phyloP scores from a whole-genome alignment of 202 grass and related monocot genomes.

The Schoenoplectus triqueter region DNA sequence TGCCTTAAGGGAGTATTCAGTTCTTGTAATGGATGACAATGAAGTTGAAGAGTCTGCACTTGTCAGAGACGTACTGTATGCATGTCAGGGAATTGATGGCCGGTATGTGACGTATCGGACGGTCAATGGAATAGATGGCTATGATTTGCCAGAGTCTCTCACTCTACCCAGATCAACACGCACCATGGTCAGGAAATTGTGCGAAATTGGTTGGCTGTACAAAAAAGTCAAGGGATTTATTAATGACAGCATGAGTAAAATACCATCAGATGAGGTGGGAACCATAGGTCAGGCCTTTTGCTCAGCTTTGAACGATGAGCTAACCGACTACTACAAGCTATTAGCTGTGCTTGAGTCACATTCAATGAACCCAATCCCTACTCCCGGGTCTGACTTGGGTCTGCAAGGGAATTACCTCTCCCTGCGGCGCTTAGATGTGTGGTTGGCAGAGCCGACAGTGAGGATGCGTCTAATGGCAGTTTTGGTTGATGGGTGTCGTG shows the following conservation, averaged over 20 bases:
- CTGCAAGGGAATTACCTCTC: constrained; percentile 81
- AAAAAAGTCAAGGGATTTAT: constrained; percentile 83
- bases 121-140: constrained; percentile 59
- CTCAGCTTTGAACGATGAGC: constrained; percentile 82
- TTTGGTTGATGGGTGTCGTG: constrained; percentile 67
- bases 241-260: constrained; percentile 52
- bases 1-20: constrained; percentile 82
- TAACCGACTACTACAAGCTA: constrained; percentile 92
- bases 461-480: constrained; percentile 95
- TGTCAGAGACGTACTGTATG: constrained; percentile 86
- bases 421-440: constrained; percentile 71
- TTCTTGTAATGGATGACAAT: constrained; percentile 85
- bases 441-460: constrained; percentile 83
- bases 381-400: constrained; percentile 77
- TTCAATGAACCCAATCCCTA: constrained; percentile 72
- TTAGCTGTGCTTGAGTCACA: constrained; percentile 85
- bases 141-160: constrained; percentile 75
- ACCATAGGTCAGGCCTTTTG: constrained; percentile 85
- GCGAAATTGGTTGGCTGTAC: constrained; percentile 85
- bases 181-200: constrained; percentile 81
- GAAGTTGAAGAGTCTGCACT: constrained; percentile 82
- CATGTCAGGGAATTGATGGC: constrained; percentile 93
- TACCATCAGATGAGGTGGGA: constrained; percentile 69
- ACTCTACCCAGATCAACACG: constrained; percentile 77
- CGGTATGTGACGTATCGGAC: constrained; percentile 59